Conservation (phyloP, 768 basidiomycete genomes). For the Daedaleopsis nitida region DNA sequence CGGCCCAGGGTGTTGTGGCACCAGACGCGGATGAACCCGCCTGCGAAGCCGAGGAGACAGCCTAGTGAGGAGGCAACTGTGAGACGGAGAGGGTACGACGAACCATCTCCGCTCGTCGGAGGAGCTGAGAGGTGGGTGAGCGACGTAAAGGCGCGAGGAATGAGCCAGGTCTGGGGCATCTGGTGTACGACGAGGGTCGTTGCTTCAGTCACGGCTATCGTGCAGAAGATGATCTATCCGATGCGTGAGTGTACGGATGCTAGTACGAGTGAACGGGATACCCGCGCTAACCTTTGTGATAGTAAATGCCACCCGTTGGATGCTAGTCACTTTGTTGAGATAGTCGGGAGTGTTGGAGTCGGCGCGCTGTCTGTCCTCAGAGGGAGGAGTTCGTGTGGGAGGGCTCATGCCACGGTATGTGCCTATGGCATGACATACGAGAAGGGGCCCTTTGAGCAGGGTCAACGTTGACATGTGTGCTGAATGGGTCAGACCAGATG, state of each 20-base stretch:
- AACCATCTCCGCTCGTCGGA: neutral
- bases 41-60: neutral
- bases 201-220: too few relatives aligned
- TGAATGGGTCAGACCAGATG: too few relatives aligned
- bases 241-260: too few relatives aligned
- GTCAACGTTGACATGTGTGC: too few relatives aligned
- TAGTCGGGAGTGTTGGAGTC: neutral
- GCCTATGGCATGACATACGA: neutral
- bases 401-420: neutral
- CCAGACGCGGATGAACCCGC: neutral
- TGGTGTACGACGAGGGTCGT: too few relatives aligned
- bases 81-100: neutral
- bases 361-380: neutral
- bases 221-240: too few relatives aligned
- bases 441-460: neutral
- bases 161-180: too few relatives aligned
- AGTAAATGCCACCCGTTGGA: neutral
- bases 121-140: neutral
- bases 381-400: neutral
- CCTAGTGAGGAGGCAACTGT: neutral
- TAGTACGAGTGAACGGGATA: too few relatives aligned
- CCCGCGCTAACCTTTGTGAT: too few relatives aligned
- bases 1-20: conserved; percentile 13
- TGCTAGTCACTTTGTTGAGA: neutral
- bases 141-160: neutral